Evolutionary conservation across 805 yeast genomes (phyloP).

Genomic region (Nakazawaea holstii): DNA sequence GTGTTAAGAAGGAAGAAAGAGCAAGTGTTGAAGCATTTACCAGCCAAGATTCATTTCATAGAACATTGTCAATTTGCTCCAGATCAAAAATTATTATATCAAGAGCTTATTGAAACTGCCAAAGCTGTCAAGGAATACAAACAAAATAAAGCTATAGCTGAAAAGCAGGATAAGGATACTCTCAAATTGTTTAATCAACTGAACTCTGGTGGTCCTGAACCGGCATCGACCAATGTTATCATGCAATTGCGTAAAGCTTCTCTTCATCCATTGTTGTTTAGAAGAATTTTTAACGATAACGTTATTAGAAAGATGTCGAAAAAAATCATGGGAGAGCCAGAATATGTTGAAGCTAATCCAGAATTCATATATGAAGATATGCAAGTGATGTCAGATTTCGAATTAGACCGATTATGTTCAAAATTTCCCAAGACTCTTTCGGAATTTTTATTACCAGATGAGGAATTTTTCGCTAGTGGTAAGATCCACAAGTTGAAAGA

Average conservation of each 20-base stretch:
- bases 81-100: constrained; percentile 55
- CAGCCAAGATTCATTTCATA: constrained; percentile 63
- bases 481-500: constrained; percentile 57
- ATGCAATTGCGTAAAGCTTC: constrained; percentile 93
- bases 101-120: constrained; percentile 45
- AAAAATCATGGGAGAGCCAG: constrained; percentile 75
- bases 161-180: background rate
- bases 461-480: constrained; percentile 61
- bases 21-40: constrained; percentile 87
- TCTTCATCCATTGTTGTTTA: constrained; percentile 82
- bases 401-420: constrained; percentile 68
- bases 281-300: constrained; percentile 55
- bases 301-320: constrained; percentile 62
- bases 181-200: background rate
- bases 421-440: constrained; percentile 66
- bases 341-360: constrained; percentile 69
- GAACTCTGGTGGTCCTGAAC: constrained; percentile 23
- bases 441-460: constrained; percentile 44
- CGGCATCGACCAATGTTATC: constrained; percentile 60
- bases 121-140: constrained; percentile 24
- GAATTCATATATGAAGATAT: constrained; percentile 85
- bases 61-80: constrained; percentile 60
- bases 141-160: background rate
- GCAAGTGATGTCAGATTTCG: constrained; percentile 92
- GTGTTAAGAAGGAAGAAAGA: constrained; percentile 87